Base-by-base conservation (phyloP, 257 asterid genomes). In the Ligustrum vulgare region DNA sequence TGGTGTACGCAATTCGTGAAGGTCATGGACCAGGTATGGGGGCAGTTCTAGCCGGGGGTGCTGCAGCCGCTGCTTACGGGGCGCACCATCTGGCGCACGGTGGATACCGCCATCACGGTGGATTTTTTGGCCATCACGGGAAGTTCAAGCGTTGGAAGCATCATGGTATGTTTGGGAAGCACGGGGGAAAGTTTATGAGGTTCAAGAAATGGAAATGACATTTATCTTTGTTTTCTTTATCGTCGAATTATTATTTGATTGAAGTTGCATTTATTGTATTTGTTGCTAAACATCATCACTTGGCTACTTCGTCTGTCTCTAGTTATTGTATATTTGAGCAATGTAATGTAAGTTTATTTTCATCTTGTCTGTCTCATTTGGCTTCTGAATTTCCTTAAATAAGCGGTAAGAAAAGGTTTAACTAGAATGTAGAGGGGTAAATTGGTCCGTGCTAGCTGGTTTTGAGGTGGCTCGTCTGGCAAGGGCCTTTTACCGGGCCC, bases 21-120 rank as follows among this genome's bases (percentile, higher is more conserved):
- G 96, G 96, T 32, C 90, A 80, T 77, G 91, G 92, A 66, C 9
- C 67, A 10, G 34, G 18, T 60, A 45, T 87, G 62, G 91, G 92
- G 74, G 85, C 83, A 49, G 37, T 94, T 73, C 64, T 94, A 80
- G 97, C 96, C 18, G 99, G 98, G 41, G 67, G 67, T 60, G 67
- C 67, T 60, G 97, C 96, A 1, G 97, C 94, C 1, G 96, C 93
- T 49, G 93, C 89, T 20, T 92, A 91, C 43, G 99, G 98, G 58
- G 93, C 91, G 20, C 98, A 91, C 83, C 98, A 91, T 77, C 72
- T 92, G 73, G 25, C 84, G 4, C 99, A 92, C 22, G 89, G 96
- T n/a, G 86, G 83, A 15, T 83, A 82, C 76, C 85, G 79, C 25
- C 75, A 36, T 56, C 91, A 87, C 45, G 96, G 97, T 28, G 93